Evolutionary conservation across 78 protist genomes (phyloP).

Genomic region (Dictyostelium brefeldianum): DNA sequence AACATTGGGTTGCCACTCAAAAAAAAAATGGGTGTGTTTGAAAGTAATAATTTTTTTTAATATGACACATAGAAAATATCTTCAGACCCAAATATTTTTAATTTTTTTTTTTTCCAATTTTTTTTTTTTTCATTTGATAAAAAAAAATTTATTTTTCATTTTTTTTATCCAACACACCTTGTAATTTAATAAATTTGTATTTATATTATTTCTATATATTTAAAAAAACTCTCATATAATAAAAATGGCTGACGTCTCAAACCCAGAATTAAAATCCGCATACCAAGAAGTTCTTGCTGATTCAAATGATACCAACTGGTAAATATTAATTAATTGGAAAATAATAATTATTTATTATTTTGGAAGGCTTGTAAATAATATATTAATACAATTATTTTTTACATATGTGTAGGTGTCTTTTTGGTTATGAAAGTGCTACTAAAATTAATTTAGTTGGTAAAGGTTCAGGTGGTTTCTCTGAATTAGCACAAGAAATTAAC

Average conservation of each 20-base stretch:
- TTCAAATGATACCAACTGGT: conserved; percentile 77
- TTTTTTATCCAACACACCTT: background rate
- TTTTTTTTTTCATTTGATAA: background rate
- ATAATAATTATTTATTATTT: background rate
- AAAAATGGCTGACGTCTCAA: conserved; percentile 84
- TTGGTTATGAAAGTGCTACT: conserved; percentile 51
- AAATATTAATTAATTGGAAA: background rate
- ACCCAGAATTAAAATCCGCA: conserved; percentile 41
- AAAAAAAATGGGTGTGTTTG: too few relatives aligned
- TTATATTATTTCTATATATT: background rate
- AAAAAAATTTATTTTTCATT: background rate
- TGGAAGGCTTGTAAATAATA: background rate
- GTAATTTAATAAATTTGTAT: background rate
- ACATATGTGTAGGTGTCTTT: conserved; percentile 41
- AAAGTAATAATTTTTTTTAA: too few relatives aligned
- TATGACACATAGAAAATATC: too few relatives aligned
- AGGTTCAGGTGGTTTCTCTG: conserved; percentile 68
- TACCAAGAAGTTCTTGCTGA: conserved; percentile 67
- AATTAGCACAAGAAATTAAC: conserved; percentile 31
- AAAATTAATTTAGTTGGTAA: conserved; percentile 33
- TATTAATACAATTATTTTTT: background rate
- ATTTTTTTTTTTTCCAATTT: background rate
- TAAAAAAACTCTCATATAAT: background rate
- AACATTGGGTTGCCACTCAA: too few relatives aligned
- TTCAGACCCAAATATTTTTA: background rate